These are phyloP conservation scores for Collybia mongolica DNA, from an alignment of 768 basidiomycete genomes.

Conservation along the genomic window DNA sequence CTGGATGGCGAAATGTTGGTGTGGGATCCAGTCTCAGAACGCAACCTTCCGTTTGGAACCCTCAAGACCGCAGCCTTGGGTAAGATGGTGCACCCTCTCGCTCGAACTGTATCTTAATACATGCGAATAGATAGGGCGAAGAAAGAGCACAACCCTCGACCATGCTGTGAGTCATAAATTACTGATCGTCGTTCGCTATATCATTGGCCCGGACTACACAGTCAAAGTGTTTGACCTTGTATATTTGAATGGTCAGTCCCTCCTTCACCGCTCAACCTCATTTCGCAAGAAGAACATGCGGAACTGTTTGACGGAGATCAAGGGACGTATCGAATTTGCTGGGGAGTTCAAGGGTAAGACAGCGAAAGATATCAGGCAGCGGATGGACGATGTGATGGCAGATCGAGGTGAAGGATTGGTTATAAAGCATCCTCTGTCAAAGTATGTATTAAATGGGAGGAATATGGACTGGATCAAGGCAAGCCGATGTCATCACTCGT, in stretches of 20 bases:
- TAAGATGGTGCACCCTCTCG: slow-evolving; percentile 27
- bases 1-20: slow-evolving; percentile 99
- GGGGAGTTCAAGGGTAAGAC: slow-evolving; percentile 72
- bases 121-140: slow-evolving; percentile 59
- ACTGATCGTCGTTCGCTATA: not conserved
- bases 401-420: slow-evolving; percentile 90
- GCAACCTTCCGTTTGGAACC: slow-evolving; percentile 89
- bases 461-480: slow-evolving; percentile 95
- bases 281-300: slow-evolving; percentile 80
- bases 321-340: slow-evolving; percentile 81
- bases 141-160: slow-evolving; percentile 72
- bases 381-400: slow-evolving; percentile 84
- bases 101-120: not conserved
- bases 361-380: slow-evolving; percentile 74
- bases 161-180: slow-evolving; percentile 70
- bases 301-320: slow-evolving; percentile 62
- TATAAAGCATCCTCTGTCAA: slow-evolving; percentile 78
- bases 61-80: slow-evolving; percentile 91
- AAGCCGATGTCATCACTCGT: not conserved
- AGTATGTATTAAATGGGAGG: slow-evolving; percentile 85
- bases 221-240: slow-evolving; percentile 97
- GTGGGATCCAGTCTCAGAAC: slow-evolving; percentile 89
- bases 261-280: slow-evolving; percentile 67
- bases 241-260: slow-evolving; percentile 80
- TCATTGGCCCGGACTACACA: slow-evolving; percentile 24